Evolutionary conservation across 257 asterid genomes (phyloP).

Genomic region (Solanum medicagineum): DNA sequence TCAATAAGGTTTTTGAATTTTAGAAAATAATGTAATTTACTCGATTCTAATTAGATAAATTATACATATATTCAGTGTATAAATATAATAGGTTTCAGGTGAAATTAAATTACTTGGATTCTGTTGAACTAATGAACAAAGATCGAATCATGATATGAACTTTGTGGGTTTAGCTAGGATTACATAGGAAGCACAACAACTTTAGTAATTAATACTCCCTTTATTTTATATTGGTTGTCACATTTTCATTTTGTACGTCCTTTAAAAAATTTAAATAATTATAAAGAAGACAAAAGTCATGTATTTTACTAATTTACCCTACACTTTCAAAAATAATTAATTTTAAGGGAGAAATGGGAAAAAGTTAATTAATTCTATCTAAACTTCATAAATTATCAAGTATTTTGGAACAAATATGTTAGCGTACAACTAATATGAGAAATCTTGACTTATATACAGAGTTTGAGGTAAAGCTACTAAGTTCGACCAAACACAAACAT

Average conservation of each 20-base stretch:
- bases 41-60: not conserved
- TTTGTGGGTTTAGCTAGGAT: not conserved
- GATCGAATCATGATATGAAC: accelerated
- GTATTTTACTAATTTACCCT: not conserved
- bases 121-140: not conserved
- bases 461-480: not conserved
- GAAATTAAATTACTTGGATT: not conserved
- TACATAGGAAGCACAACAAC: not conserved
- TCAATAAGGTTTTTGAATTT: not conserved
- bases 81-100: not conserved
- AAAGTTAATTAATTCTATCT: too few relatives aligned
- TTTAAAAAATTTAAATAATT: not conserved
- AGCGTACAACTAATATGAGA: not conserved
- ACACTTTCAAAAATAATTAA: not conserved
- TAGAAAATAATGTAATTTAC: not conserved
- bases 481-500: not conserved
- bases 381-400: not conserved
- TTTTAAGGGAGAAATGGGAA: not conserved
- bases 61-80: not conserved
- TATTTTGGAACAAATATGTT: not conserved
- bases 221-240: too few relatives aligned
- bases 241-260: not conserved
- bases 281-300: not conserved
- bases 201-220: not conserved
- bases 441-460: not conserved